Evolutionary conservation across 2,329 filamentous ascomycete genomes (phyloP), one percentile per base, ranked within the genome.

Genomic region (Fonsecaea pedrosoi): DNA sequence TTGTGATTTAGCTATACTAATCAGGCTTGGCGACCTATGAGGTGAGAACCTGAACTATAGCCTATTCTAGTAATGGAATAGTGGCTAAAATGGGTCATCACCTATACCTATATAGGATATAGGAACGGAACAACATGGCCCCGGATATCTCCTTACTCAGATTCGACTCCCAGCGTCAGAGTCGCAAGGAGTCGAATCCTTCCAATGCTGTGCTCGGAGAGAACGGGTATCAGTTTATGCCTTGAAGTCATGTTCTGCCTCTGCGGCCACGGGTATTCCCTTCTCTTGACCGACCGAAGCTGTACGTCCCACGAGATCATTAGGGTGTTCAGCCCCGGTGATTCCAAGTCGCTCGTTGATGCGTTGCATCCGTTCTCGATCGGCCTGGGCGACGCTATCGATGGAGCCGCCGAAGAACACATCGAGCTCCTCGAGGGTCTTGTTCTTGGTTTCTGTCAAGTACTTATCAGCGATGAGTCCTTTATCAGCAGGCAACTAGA

Each of bases 341-440:
- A 40, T 40, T 15, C 38, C 38, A 40, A 40, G 38, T 40, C 38
- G 13, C 38, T 40, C 38, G 15, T 40, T 40, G 38, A 40, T 40
- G 4, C 38, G 38, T 40, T 40, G 38, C 38, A 40, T 40, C n/a
- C 38, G 38, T 3, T 40, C 38, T 13, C 38, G 38, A 40, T 40
- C 38, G 2, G 38, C 38, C 38, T 40, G 38, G 38, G 38, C 38
- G 38, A 40, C 38, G 13, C 38, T 40, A 4, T 40, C 38, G 38
- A 40, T 15, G 38, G 38, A 15, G 54, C 34, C 54, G 12, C 54
- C 54, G 34, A 55, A 55, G 54, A 34, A 30, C 1, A 55, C 30
- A 10, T 30, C 54, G 32, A 55, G 25, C 54, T 55, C 54, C 54
- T 55, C 54, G 12, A 55, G 54, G 54, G 54, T 55, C 21, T 32